Conservation (phyloP, 2,329 filamentous ascomycete species). For the Aspergillus caelatus region DNA sequence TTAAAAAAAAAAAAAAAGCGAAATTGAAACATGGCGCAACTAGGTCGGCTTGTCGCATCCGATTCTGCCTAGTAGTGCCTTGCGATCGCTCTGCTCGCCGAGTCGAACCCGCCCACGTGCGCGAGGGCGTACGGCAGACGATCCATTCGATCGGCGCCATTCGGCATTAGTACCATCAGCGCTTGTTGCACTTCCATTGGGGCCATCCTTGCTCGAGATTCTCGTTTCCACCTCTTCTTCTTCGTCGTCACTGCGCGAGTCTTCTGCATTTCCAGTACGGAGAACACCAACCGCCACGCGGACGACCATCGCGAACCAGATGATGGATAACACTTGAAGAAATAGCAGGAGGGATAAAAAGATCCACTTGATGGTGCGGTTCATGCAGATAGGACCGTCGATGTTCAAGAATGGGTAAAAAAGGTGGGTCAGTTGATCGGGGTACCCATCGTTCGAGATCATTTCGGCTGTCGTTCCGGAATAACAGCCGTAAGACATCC, state of each 20-base stretch:
- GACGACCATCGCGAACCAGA: slow-evolving; percentile 90
- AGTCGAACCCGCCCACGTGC: slow-evolving; percentile 43
- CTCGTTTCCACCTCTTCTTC: slow-evolving; percentile 58
- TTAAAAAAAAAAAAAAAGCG: slow-evolving; percentile 11
- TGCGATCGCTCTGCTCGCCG: slow-evolving; percentile 51
- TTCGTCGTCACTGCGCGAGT: slow-evolving; percentile 81
- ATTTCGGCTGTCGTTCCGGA: slow-evolving; percentile 48
- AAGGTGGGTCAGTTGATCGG: slow-evolving; percentile 61
- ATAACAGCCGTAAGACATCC: slow-evolving; percentile 74
- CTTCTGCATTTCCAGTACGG: slow-evolving; percentile 74
- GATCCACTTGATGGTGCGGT: slow-evolving; percentile 69
- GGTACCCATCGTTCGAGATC: slow-evolving; percentile 36
- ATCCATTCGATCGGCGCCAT: slow-evolving; percentile 39
- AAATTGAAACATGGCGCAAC: slow-evolving; percentile 16
- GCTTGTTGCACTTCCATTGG: slow-evolving; percentile 23
- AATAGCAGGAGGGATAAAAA: slow-evolving; percentile 78
- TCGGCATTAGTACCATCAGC: slow-evolving; percentile 32
- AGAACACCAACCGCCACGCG: slow-evolving; percentile 80
- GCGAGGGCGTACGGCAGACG: slow-evolving; percentile 37
- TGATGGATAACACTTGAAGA: slow-evolving; percentile 76
- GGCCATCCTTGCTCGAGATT: slow-evolving; percentile 24
- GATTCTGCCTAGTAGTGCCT: slow-evolving; percentile 79
- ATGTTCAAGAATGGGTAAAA: slow-evolving; percentile 73
- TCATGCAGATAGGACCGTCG: slow-evolving; percentile 78
- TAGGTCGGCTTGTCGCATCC: slow-evolving; percentile 72